Percentiles rank a stretch among this genome's conserved stretches.
Conservation (phyloP, 2,329 filamentous ascomycete genomes). For the Onygena corvina region DNA sequence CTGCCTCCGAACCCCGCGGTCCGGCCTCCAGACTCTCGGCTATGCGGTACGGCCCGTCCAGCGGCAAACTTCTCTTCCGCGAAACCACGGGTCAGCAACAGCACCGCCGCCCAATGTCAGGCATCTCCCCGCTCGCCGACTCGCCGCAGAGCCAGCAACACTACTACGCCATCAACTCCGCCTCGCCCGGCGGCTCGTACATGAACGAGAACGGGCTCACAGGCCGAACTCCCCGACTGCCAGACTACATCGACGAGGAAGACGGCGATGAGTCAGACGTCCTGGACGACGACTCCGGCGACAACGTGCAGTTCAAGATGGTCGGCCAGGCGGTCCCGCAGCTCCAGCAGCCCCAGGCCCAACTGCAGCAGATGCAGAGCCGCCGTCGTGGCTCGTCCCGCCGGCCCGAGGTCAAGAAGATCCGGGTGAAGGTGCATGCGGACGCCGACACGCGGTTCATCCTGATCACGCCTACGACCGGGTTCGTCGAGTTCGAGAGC, state of each 20-base stretch:
- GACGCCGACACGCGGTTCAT: slow-evolving; percentile 82
- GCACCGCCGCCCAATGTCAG: slow-evolving; percentile 25
- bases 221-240: slow-evolving; percentile 33
- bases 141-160: slow-evolving; percentile 20
- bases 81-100: slow-evolving; percentile 24
- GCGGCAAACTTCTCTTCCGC: slow-evolving; percentile 18
- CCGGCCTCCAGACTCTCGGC: slow-evolving; percentile 28
- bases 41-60: slow-evolving; percentile 16
- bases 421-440: slow-evolving; percentile 83
- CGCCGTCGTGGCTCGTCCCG: slow-evolving; percentile 24
- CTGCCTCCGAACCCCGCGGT: slow-evolving; percentile 42
- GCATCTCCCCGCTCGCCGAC: slow-evolving; percentile 19
- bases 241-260: slow-evolving; percentile 66
- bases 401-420: slow-evolving; percentile 57
- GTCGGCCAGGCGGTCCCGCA: slow-evolving; percentile 47
- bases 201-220: slow-evolving; percentile 18
- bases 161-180: slow-evolving; percentile 15
- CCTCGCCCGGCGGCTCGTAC: too few relatives aligned
- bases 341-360: slow-evolving; percentile 27
- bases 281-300: slow-evolving; percentile 53
- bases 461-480: slow-evolving; percentile 61
- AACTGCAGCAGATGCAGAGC: slow-evolving; percentile 11
- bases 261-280: slow-evolving; percentile 54
- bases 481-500: slow-evolving; percentile 65
- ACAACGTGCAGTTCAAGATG: slow-evolving; percentile 73